Conservation (phyloP, 2,329 filamentous ascomycete species). For the Aspergillus piperis region DNA sequence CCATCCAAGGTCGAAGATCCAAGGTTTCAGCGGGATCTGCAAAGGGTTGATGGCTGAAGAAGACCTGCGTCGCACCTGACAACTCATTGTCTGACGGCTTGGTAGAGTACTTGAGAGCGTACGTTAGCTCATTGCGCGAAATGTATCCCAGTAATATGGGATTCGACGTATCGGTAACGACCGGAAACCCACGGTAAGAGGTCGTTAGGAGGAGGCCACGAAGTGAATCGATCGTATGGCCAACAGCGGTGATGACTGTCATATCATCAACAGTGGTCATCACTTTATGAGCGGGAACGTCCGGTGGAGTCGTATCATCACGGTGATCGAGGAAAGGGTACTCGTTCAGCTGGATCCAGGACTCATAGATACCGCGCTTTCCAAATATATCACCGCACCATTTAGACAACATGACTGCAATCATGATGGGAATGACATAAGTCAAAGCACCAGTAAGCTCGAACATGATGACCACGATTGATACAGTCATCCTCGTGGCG, state of each 20-base stretch:
- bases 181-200: slow-evolving; percentile 85
- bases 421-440: slow-evolving; percentile 98
- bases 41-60: slow-evolving; percentile 81
- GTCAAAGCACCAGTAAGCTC: slow-evolving; percentile 94
- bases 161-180: slow-evolving; percentile 75
- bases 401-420: slow-evolving; percentile 96
- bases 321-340: slow-evolving; percentile 95
- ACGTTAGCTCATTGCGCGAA: slow-evolving; percentile 83
- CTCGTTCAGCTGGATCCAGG: slow-evolving; percentile 94
- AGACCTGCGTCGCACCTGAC: slow-evolving; percentile 71
- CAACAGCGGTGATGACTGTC: slow-evolving; percentile 80
- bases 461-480: slow-evolving; percentile 99
- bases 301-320: slow-evolving; percentile 75
- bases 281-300: slow-evolving; percentile 80
- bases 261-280: slow-evolving; percentile 94
- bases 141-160: slow-evolving; percentile 90
- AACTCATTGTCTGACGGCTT: slow-evolving; percentile 52
- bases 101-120: slow-evolving; percentile 69
- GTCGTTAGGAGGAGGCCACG: slow-evolving; percentile 70
- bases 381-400: slow-evolving; percentile 97
- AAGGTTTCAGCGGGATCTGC: slow-evolving; percentile 76
- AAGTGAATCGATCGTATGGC: slow-evolving; percentile 80
- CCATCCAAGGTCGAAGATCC: slow-evolving; percentile 96
- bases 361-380: slow-evolving; percentile 91
- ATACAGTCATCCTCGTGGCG: slow-evolving; percentile 94